phyloP scores from a whole-genome alignment of 768 basidiomycete genomes.

The Collybia sp. region DNA sequence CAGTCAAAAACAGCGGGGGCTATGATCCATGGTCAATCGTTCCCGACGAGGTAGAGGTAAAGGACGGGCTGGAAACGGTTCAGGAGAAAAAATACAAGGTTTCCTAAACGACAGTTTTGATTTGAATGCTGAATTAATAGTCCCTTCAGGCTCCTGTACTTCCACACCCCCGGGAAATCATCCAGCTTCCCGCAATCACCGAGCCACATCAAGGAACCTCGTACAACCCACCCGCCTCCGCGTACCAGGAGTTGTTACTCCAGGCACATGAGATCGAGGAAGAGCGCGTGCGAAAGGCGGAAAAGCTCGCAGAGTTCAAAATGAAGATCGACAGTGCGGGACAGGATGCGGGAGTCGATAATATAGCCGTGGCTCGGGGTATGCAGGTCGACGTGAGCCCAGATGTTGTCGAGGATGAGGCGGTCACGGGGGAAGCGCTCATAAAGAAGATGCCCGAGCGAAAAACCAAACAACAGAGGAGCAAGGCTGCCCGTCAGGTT shows the following conservation, averaged over 20 bases:
- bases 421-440: conserved; percentile 6
- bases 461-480: conserved; percentile 49
- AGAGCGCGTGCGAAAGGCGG: conserved; percentile 46
- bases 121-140: not conserved
- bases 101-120: conserved; percentile 4
- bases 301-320: conserved; percentile 48
- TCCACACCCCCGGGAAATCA: conserved; percentile 42
- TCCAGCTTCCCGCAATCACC: conserved; percentile 59
- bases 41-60: conserved; percentile 23
- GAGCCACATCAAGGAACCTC: conserved; percentile 81
- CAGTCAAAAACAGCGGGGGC: conserved; percentile 60
- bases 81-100: conserved; percentile 52
- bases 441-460: conserved; percentile 35
- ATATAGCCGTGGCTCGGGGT: conserved; percentile 44
- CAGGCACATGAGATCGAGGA: conserved; percentile 66
- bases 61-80: conserved; percentile 37
- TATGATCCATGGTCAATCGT: conserved; percentile 60
- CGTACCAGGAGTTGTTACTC: conserved; percentile 67
- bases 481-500: conserved; percentile 57
- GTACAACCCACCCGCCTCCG: conserved; percentile 79
- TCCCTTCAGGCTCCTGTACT: conserved; percentile 41
- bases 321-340: conserved; percentile 50
- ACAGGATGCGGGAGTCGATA: conserved; percentile 23
- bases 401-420: conserved; percentile 17
- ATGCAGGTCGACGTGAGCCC: conserved; percentile 44